phyloP scores from a whole-genome alignment of 371 early-diverging fungal genomes.

The Sanchytrium tribonematis region DNA sequence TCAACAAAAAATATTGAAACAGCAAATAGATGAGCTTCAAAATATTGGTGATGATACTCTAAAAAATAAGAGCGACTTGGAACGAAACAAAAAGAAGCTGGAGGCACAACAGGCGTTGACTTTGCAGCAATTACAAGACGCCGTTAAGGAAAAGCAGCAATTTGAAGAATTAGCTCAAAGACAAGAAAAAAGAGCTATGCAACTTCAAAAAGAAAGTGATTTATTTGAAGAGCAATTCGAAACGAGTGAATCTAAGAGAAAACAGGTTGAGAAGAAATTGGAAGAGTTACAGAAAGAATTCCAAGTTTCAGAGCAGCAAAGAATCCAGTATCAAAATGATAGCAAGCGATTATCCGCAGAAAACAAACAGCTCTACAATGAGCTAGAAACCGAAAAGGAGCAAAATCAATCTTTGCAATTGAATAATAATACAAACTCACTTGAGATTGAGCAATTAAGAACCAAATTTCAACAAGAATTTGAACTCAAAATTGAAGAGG shows the following conservation, averaged over 20 bases:
- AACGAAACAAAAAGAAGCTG: slow-evolving; percentile 9
- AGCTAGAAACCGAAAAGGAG: slow-evolving; percentile 29
- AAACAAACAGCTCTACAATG: slow-evolving; percentile 24
- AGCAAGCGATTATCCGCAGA: slow-evolving; percentile 31
- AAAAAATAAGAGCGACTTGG: slow-evolving; percentile 25
- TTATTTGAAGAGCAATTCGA: slow-evolving; percentile 30
- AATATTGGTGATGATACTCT: slow-evolving; percentile 24
- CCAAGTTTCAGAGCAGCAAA: slow-evolving; percentile 22
- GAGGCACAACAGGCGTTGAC: no score
- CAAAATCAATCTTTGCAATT: slow-evolving; percentile 21
- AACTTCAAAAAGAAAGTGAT: slow-evolving; percentile 33
- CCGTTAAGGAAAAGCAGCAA: slow-evolving; percentile 24
- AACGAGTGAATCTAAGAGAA: slow-evolving; percentile 22
- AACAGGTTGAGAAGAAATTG: slow-evolving; percentile 31
- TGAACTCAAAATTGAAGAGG: slow-evolving; percentile 33
- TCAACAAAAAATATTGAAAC: slow-evolving; percentile 30
- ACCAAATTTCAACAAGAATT: slow-evolving; percentile 25
- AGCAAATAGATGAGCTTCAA: slow-evolving; percentile 24
- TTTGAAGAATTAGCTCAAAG: slow-evolving; percentile 39
- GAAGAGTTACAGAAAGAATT: slow-evolving; percentile 31
- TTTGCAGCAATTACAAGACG: slow-evolving; percentile 1
- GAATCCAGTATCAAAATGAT: slow-evolving; percentile 20
- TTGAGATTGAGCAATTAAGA: slow-evolving; percentile 20
- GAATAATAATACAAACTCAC: background rate
- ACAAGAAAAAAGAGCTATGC: slow-evolving; percentile 42